Conservation (phyloP, 2,329 filamentous ascomycete genomes). For the Alternaria panax region DNA sequence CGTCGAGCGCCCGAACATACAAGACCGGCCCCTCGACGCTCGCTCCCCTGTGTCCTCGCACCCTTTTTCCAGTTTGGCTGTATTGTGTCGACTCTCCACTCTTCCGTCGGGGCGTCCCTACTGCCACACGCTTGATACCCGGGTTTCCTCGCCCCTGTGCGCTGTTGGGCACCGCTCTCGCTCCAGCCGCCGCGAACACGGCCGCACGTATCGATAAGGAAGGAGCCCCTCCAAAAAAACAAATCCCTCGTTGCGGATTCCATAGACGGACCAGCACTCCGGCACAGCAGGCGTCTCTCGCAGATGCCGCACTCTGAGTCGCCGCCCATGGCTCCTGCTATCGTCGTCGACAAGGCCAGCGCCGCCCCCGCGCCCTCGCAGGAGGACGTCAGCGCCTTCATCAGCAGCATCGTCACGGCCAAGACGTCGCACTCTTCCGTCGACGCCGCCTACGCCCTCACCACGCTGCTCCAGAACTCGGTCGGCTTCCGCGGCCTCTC, state of each 20-base stretch:
- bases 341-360: conserved; percentile 56
- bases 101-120: conserved; percentile 35
- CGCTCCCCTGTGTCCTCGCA: conserved; percentile 19
- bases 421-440: conserved; percentile 64
- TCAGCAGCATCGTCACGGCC: conserved; percentile 56
- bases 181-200: conserved; percentile 21
- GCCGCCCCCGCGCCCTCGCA: conserved; percentile 52
- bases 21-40: conserved; percentile 21
- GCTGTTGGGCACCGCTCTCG: conserved; percentile 22
- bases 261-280: conserved; percentile 8
- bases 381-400: conserved; percentile 56
- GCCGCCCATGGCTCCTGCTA: conserved; percentile 56
- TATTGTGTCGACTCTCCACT: conserved; percentile 43
- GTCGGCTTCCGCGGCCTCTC: conserved; percentile 69
- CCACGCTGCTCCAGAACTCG: conserved; percentile 69
- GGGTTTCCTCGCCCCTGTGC: conserved; percentile 12
- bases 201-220: conserved; percentile 42
- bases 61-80: conserved; percentile 26
- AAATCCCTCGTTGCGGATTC: conserved; percentile 21
- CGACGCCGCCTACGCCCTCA: conserved; percentile 70
- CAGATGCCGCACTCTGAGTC: conserved; percentile 61
- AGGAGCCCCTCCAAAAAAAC: conserved; percentile 41
- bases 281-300: conserved; percentile 18
- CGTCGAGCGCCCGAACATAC: conserved; percentile 29
- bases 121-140: conserved; percentile 30